phyloP scores from a whole-genome alignment of 164 flowering plant genomes.

The Liquidambar formosana region DNA sequence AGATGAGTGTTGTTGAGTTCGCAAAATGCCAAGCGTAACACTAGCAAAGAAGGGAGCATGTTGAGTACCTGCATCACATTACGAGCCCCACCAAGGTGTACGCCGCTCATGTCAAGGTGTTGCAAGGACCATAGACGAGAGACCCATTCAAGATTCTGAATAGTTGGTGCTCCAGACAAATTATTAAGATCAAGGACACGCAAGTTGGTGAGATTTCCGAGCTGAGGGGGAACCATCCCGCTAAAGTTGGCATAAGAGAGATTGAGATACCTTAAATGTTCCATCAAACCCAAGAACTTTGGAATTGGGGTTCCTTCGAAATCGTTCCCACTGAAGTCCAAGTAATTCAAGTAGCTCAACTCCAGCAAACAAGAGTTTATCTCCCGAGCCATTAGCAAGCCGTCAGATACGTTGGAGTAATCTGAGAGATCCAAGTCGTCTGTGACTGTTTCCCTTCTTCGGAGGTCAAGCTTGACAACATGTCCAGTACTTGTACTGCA shows the following conservation, averaged over 20 bases:
- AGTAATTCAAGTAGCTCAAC: not conserved
- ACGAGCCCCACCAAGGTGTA: not conserved
- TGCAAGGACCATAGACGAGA: not conserved
- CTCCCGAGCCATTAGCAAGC: too few relatives aligned
- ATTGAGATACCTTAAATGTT: slow-evolving; percentile 1
- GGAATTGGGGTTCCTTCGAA: slow-evolving; percentile 9
- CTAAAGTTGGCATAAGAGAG: not conserved
- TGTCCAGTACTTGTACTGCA: too few relatives aligned
- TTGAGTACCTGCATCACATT: slow-evolving; percentile 1
- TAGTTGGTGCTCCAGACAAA: too few relatives aligned
- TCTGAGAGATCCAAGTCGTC: too few relatives aligned
- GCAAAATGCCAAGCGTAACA: not conserved
- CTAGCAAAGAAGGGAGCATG: not conserved
- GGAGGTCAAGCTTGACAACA: too few relatives aligned
- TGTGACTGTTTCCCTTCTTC: too few relatives aligned
- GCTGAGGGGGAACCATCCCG: too few relatives aligned
- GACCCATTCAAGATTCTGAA: too few relatives aligned
- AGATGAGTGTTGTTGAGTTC: not conserved
- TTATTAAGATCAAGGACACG: too few relatives aligned
- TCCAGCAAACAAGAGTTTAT: slow-evolving; percentile 9
- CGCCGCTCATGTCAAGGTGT: not conserved
- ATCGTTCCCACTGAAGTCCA: slow-evolving; percentile 14
- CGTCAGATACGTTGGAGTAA: too few relatives aligned
- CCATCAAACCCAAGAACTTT: slow-evolving; percentile 1
- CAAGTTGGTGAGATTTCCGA: too few relatives aligned